A percentile compares a stretch with the other conserved stretches of the same genome.
These are phyloP conservation scores for Beta corolliflora DNA, from an alignment of 179 eudicot species.

Conservation along the genomic window DNA sequence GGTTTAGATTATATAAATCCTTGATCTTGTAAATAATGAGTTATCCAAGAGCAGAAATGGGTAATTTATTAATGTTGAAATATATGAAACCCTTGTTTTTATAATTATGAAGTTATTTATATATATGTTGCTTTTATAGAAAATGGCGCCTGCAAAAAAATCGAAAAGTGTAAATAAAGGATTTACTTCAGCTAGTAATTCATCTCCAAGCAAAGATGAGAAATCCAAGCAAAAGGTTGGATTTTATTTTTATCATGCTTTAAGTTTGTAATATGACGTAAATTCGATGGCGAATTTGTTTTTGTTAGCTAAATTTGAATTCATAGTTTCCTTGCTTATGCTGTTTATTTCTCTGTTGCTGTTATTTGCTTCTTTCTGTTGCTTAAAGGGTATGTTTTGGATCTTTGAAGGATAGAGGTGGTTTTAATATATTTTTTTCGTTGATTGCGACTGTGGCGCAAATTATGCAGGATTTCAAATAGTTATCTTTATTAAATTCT, in stretches of 20 bases:
- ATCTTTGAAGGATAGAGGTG: not conserved
- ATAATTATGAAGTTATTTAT: not conserved
- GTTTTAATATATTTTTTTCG: not conserved
- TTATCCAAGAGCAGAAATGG: not conserved
- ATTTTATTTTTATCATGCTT: not conserved
- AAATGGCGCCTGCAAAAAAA: slow-evolving; percentile 36
- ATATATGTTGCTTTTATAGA: not conserved
- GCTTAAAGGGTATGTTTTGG: not conserved
- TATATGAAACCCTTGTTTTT: too few relatives aligned
- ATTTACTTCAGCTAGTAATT: slow-evolving; percentile 21
- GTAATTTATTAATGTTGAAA: not conserved
- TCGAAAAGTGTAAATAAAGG: slow-evolving; percentile 30
- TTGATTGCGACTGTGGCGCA: not conserved
- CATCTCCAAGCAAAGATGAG: slow-evolving; percentile 34
- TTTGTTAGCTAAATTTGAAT: not conserved
- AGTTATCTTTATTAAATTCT: not conserved
- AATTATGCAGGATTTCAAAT: not conserved
- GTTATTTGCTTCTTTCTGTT: not conserved
- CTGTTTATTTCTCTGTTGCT: not conserved
- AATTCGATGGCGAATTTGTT: not conserved
- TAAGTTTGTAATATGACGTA: not conserved
- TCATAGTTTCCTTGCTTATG: not conserved
- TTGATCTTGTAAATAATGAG: not conserved
- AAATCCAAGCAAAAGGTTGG: slow-evolving; percentile 37
- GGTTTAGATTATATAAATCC: not conserved